Evolutionary conservation across 305 asterid species (phyloP).

Genomic region (Withania somnifera): DNA sequence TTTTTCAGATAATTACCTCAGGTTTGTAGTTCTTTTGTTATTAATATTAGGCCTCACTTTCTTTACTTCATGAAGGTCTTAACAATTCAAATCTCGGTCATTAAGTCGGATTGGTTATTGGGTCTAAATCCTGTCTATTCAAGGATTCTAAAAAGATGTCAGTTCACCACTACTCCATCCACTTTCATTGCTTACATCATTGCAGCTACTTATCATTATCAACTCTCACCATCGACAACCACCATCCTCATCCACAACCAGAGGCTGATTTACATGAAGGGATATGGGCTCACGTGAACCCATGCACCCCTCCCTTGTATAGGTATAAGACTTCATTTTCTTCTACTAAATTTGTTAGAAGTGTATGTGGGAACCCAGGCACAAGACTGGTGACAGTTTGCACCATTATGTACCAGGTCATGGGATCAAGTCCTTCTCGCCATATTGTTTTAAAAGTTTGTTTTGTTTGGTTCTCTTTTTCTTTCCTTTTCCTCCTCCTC

Average conservation of each 20-base stretch:
- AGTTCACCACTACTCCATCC: neutral
- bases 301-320: no score
- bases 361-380: no score
- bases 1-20: conserved; percentile 44
- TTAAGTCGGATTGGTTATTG: neutral
- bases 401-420: no score
- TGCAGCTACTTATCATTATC: neutral
- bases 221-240: neutral
- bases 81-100: neutral
- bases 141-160: neutral
- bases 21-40: conserved; percentile 17
- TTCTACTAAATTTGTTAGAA: no score
- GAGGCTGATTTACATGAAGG: neutral
- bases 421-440: no score
- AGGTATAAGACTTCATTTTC: no score
- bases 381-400: no score
- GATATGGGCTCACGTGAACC: no score
- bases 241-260: neutral
- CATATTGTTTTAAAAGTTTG: no score
- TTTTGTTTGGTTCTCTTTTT: neutral
- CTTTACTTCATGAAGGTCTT: neutral
- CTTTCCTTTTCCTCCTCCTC: neutral
- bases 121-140: neutral
- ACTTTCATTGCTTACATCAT: neutral
- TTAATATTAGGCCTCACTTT: neutral